Evolutionary conservation across 805 yeast species (phyloP), one percentile per base, ranked within the genome.

Genomic region (Hyphopichia homilentoma): DNA sequence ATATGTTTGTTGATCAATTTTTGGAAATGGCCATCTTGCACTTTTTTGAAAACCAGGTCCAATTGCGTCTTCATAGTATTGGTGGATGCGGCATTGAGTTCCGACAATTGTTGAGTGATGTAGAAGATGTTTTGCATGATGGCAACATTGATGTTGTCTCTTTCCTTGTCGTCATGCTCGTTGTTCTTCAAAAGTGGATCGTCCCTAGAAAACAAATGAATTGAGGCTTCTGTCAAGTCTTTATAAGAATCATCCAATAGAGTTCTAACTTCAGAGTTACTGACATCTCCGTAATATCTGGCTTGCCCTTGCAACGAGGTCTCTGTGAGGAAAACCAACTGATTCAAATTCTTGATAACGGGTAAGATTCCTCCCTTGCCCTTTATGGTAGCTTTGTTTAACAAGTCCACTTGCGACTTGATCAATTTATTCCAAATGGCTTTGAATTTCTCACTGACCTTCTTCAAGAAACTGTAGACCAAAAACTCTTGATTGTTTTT

Each of bases 401-500:
- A 40, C 21, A 48, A 25, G 14, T 61, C 67, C 16, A 73, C 56
- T 50, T 84, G 86, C n/a, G 57, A 59, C 12, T 71, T 73, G 16
- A 81, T 55, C 40, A 74, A 76, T 39, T 73, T 74, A 13, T 59
- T 58, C 95, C 95, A 86, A 12, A 65, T 61, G 21, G 55, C 57
- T 25, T 58, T 59, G 27, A 78, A 61, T 49, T 73, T 74, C 18
- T 76, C 77, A n/a, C 64, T 57, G 4, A 79, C 42, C 38, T 74
- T 75, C 20, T 63, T 65, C 39, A 81, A 61, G 32, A 70, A 62
- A 24, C 70, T 65, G 37, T 73, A 61, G 14, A 73, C 58, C 23
- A 66, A 50, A 44, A 71, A 85, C 41, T 84, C 95, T 48, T 81
- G 88, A 50, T 76, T 74, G 1, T 81, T 64, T 6, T 73, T 58